Base-by-base conservation (phyloP, 2,329 filamentous ascomycete genomes). In the Aspergillus tubingensis region DNA sequence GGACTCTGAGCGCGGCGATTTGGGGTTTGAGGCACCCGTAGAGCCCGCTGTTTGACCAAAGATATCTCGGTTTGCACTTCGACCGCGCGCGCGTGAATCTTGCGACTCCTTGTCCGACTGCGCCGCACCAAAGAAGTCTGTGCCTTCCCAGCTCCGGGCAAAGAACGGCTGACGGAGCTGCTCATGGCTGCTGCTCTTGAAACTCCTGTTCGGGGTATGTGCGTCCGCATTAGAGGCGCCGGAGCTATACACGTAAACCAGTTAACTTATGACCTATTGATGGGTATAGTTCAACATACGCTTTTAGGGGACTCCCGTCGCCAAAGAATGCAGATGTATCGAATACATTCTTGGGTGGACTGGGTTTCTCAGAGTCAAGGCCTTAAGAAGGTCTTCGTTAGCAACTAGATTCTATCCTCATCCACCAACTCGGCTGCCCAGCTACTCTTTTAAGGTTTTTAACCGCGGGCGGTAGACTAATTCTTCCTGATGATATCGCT, bases 111-210 rank as follows among this genome's bases (percentile, higher is more conserved):
- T 49, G 62, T 67, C 39, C 75, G 72, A 4, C 69, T 69, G 41
- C 8, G 39, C 13, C 19, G 25, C 17, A 23, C 27, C 23, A n/a
- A 80, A 76, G 58, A 77, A 75, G 17, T 76, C 73, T 27, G 75
- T 71, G 2, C 65, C 63, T 51, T 74, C 70, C 77, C 77, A 80
- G 19, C 77, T 76, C 11, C 73, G 71, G 1, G 77, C 76, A 5
- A 77, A 77, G 52, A 81, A 81, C 49, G 73, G 73, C 32, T 76
- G 76, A 27, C 74, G 74, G 48, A 75, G 52, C 47, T 69, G 63
- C 44, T 68, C 72, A 56, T 77, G 69, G 57, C 71, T 75, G 43
- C 67, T 74, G 47, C 72, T 74, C 49, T 72, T 77, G 38, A 70
- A 70, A 17, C 66, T 58, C 38, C 67, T 60, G 54, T 66, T 58